A percentile compares a stretch with the other conserved stretches of the same genome.
These are phyloP conservation scores for Gentiana straminea DNA, from an alignment of 257 asterid species.

Conservation along the genomic window DNA sequence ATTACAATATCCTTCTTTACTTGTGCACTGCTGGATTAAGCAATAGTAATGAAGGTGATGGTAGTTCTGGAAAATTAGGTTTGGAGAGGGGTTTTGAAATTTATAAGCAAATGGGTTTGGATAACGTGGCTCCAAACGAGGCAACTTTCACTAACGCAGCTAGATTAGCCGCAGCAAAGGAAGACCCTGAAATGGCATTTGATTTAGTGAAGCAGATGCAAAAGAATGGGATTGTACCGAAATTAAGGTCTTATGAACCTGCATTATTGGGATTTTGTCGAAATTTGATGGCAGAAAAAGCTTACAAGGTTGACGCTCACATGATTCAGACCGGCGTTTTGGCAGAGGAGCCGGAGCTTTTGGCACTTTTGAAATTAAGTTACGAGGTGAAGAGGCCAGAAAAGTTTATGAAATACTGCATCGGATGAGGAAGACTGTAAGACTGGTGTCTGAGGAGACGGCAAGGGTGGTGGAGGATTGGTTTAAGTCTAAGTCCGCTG, in stretches of 20 bases:
- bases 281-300: slow-evolving; percentile 59
- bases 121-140: slow-evolving; percentile 66
- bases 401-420: slow-evolving; percentile 88
- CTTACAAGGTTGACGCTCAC: slow-evolving; percentile 75
- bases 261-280: slow-evolving; percentile 74
- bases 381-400: slow-evolving; percentile 38
- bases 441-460: slow-evolving; percentile 86
- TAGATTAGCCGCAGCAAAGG: slow-evolving; percentile 73
- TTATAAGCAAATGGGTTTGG: slow-evolving; percentile 54
- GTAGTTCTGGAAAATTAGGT: slow-evolving; percentile 13
- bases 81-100: slow-evolving; percentile 72
- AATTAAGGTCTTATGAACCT: slow-evolving; percentile 83
- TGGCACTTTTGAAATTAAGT: slow-evolving; percentile 63
- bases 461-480: slow-evolving; percentile 52
- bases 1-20: slow-evolving; percentile 72
- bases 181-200: slow-evolving; percentile 83
- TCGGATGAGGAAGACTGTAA: slow-evolving; percentile 66
- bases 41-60: slow-evolving; percentile 20
- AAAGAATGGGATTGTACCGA: slow-evolving; percentile 52
- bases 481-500: slow-evolving; percentile 61
- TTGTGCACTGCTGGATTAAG: slow-evolving; percentile 36
- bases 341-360: slow-evolving; percentile 82
- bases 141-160: slow-evolving; percentile 88
- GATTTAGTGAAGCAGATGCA: slow-evolving; percentile 68
- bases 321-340: slow-evolving; percentile 57